Evolutionary conservation across 768 basidiomycete genomes (phyloP).

Genomic region (Polyporus arcularius): DNA sequence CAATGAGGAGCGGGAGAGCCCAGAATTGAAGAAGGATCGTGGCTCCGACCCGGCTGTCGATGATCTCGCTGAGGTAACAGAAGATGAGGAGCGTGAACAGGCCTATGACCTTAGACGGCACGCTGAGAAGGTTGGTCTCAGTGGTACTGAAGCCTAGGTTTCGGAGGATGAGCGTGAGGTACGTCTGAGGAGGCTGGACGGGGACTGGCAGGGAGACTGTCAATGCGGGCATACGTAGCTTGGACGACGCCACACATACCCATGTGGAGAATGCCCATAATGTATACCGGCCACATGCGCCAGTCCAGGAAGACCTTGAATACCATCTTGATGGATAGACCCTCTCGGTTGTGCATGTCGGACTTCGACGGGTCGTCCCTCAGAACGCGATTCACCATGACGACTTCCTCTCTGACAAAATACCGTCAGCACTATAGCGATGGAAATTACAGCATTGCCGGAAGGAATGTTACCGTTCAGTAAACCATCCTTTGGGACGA

Average conservation of each 20-base stretch:
- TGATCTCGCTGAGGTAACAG: conserved; percentile 51
- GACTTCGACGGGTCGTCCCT: conserved; percentile 69
- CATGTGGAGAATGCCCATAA: conserved; percentile 54
- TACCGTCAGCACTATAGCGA: neutral
- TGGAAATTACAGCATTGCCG: too few species aligned
- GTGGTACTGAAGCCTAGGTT: conserved; percentile 67
- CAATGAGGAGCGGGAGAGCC: conserved; percentile 64
- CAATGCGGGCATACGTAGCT: neutral
- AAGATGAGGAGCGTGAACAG: conserved; percentile 46
- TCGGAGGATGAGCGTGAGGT: conserved; percentile 65
- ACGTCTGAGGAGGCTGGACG: conserved; percentile 57
- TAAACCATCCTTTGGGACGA: conserved; percentile 67
- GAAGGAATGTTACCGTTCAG: conserved; percentile 41
- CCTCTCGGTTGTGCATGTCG: conserved; percentile 72
- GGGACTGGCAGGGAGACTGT: conserved; percentile 43
- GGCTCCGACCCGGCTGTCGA: conserved; percentile 55
- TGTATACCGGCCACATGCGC: conserved; percentile 67
- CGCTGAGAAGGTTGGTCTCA: conserved; percentile 59
- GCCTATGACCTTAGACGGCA: conserved; percentile 60
- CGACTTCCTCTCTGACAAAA: conserved; percentile 52
- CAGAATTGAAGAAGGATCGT: conserved; percentile 58
- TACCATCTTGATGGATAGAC: conserved; percentile 50
- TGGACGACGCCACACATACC: conserved; percentile 34
- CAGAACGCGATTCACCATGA: conserved; percentile 63
- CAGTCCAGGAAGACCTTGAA: conserved; percentile 56